Conservation (phyloP, 1,139 yeast genomes). For the Protomyces lactucae-debilis region DNA sequence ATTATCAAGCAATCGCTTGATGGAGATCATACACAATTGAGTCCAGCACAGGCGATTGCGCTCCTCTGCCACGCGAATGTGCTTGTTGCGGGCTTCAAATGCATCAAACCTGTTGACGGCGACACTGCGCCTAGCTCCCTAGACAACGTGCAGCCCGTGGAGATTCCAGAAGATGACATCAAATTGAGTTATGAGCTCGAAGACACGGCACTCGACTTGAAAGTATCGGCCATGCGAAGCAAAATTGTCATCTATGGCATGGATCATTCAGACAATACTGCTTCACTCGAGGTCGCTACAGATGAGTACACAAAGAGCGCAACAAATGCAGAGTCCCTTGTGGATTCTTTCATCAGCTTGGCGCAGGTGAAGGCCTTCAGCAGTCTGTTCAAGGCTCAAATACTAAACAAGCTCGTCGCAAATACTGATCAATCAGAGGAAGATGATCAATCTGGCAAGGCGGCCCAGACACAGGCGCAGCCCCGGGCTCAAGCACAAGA, state of each 20-base stretch:
- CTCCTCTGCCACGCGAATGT: slow-evolving; percentile 30
- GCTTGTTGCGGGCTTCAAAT: slow-evolving; percentile 31
- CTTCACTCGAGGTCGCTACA: slow-evolving; percentile 10
- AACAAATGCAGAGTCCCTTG: slow-evolving; percentile 1
- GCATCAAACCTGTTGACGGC: slow-evolving; percentile 27
- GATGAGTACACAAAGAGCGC: slow-evolving; percentile 12
- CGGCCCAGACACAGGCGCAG: neutral
- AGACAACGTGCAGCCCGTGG: neutral
- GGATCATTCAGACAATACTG: slow-evolving; percentile 12
- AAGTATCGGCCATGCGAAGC: slow-evolving; percentile 28
- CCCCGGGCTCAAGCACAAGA: neutral
- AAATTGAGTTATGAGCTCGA: neutral
- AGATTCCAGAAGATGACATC: neutral
- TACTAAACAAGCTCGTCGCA: slow-evolving; percentile 28
- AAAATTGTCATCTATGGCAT: slow-evolving; percentile 29
- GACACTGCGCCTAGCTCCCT: neutral
- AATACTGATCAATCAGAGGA: slow-evolving; percentile 1
- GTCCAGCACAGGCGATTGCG: slow-evolving; percentile 30
- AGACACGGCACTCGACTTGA: neutral
- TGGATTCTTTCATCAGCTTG: slow-evolving; percentile 5
- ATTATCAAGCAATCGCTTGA: slow-evolving; percentile 11
- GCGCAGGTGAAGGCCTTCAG: slow-evolving; percentile 22
- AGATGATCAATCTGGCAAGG: neutral
- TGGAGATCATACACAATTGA: slow-evolving; percentile 9
- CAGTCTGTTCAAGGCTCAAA: slow-evolving; percentile 21